Conservation (phyloP, 2,329 filamentous ascomycete genomes). For the Penicillium digitatum region DNA sequence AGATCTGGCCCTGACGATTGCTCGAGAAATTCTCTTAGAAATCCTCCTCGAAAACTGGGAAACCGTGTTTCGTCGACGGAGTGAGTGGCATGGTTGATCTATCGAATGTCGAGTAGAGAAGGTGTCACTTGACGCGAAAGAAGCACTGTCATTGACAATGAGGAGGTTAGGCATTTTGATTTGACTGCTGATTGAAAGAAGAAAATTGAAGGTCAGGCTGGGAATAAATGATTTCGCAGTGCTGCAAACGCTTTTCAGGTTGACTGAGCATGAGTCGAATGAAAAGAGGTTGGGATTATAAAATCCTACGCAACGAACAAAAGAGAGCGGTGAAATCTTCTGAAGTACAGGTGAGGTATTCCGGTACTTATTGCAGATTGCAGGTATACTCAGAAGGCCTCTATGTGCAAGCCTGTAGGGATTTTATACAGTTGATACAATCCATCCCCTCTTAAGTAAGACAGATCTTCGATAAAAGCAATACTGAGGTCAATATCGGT, state of each 20-base stretch:
- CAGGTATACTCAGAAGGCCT: not conserved
- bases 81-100: not conserved
- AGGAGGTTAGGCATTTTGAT: conserved; percentile 10
- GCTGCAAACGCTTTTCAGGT: not conserved
- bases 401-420: not conserved
- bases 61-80: conserved; percentile 13
- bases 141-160: conserved; percentile 13
- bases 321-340: not conserved
- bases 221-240: not conserved
- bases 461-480: not conserved
- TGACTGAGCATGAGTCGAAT: not conserved
- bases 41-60: conserved; percentile 12
- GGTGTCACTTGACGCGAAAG: conserved; percentile 9
- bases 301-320: not conserved
- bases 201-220: not conserved
- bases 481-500: not conserved
- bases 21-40: conserved; percentile 14
- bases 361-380: not conserved
- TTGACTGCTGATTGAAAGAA: not conserved
- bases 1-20: not conserved
- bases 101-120: conserved; percentile 6
- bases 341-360: not conserved
- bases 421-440: not conserved
- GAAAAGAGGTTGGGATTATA: not conserved
- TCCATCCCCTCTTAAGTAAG: not conserved